Evolutionary conservation across 352 stramenopile species (phyloP).

Genomic region (Phytopythium vexans): DNA sequence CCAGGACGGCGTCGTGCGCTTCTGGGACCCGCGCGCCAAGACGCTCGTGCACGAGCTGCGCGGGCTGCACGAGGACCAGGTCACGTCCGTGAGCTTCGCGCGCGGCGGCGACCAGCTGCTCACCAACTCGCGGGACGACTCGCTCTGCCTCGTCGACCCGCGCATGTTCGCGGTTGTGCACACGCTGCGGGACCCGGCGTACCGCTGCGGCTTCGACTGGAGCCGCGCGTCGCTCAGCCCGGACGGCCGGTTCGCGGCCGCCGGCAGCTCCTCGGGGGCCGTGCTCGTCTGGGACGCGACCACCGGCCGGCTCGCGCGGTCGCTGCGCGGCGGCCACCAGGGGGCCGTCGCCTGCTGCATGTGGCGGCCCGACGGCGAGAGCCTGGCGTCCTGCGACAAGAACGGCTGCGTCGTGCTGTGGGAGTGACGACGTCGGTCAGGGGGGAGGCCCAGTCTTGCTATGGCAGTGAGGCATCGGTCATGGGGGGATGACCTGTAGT

Average conservation of each 20-base stretch:
- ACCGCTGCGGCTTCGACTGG: constrained; percentile 81
- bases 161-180: constrained; percentile 53
- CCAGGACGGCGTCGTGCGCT: constrained; percentile 71
- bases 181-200: constrained; percentile 42
- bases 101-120: constrained; percentile 39
- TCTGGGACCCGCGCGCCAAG: constrained; percentile 71
- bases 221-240: constrained; percentile 71
- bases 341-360: constrained; percentile 74
- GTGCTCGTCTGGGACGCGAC: constrained; percentile 67
- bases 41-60: constrained; percentile 49
- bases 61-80: constrained; percentile 59
- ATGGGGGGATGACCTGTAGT: no score
- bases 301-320: constrained; percentile 46
- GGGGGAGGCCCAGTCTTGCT: no score
- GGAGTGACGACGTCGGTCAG: constrained; percentile 30
- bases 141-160: constrained; percentile 60
- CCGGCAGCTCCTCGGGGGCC: constrained; percentile 44
- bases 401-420: constrained; percentile 79
- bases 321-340: constrained; percentile 53
- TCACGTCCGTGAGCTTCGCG: constrained; percentile 71
- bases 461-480: no score
- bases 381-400: constrained; percentile 76
- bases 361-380: constrained; percentile 63
- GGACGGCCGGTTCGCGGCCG: constrained; percentile 54
- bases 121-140: constrained; percentile 78